Base-by-base conservation (phyloP, 169 alveolate species). In the Cryptosporidium muris region DNA sequence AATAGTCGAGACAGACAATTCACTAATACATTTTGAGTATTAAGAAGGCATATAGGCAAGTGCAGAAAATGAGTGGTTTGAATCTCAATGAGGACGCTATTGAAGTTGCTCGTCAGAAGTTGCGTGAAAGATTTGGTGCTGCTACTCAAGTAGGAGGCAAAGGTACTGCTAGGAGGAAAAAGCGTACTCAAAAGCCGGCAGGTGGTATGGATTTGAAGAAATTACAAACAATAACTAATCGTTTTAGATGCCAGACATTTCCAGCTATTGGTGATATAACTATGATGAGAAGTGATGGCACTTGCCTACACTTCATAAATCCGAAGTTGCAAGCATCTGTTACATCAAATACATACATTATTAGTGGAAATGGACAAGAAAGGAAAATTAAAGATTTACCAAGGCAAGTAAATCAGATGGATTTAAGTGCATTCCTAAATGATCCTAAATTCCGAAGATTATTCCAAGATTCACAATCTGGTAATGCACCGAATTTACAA, bases 231-330 rank as follows among this genome's bases (percentile, higher is more conserved):
- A 95, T 95, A 51, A 89, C 96, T 60, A 93, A 96, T 88, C 94
- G 97, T 62, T 92, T 95, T 67, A 98, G 99, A 40, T 97, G 97
- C 58, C 94, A 97, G 80, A 95, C 94, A 66, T 92, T 97, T 66
- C 96, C 96, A 16, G 98, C 95, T 56, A 95, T 96, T 47, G 99
- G 97, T 74, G 99, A 97, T 85, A 97, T 96, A 47, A 96, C 95
- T 88, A 88, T 97, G 93, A 93, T 97, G 92, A 94, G 94, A 91
- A 98, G 94, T 82, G 98, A 96, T 88, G 98, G 97, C 81, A 94
- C 97, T 45, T 93, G 93, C 14, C 89, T 97, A 37, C 95, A 94
- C 90, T 97, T 97, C 90, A 90, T 81, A 52, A 95, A 89, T 81
- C 99, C 99, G 14, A 94, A 94, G 80, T 93, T 97, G 42, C 95